phyloP scores from a whole-genome alignment of 2,329 filamentous ascomycete genomes.

The Hypomyces perniciosus region DNA sequence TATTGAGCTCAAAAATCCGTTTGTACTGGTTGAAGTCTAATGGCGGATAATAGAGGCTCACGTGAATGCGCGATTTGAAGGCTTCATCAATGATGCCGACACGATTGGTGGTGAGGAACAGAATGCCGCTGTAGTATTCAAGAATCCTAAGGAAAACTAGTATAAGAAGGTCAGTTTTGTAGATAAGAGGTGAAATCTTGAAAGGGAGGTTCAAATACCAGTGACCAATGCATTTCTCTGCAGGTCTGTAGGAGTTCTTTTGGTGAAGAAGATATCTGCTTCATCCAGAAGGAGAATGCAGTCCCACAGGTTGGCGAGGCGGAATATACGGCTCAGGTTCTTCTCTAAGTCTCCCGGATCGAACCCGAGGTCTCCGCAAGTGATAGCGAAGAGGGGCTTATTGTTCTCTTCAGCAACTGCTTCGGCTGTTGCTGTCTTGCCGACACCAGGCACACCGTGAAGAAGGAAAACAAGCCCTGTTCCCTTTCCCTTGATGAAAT shows the following conservation, averaged over 20 bases:
- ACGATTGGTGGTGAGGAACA: slow-evolving; percentile 32
- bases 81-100: slow-evolving; percentile 31
- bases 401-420: slow-evolving; percentile 18
- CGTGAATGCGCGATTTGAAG: slow-evolving; percentile 31
- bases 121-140: slow-evolving; percentile 31
- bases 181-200: slow-evolving; percentile 15
- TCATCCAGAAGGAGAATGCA: slow-evolving; percentile 25
- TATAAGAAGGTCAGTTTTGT: slow-evolving; percentile 12
- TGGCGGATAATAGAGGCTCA: slow-evolving; percentile 27
- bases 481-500: slow-evolving; percentile 37
- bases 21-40: slow-evolving; percentile 12
- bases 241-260: slow-evolving; percentile 18
- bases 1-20: slow-evolving; percentile 14
- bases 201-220: background rate
- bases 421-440: slow-evolving; percentile 27
- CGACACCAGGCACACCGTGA: slow-evolving; percentile 27
- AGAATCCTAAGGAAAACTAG: slow-evolving; percentile 31
- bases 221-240: slow-evolving; percentile 30
- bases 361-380: slow-evolving; percentile 21
- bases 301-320: slow-evolving; percentile 21
- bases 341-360: slow-evolving; percentile 31
- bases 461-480: slow-evolving; percentile 26
- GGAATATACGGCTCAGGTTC: slow-evolving; percentile 17
- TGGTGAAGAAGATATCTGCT: slow-evolving; percentile 24
- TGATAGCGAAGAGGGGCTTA: slow-evolving; percentile 23